Conservation (phyloP, 176 grass and related monocot genomes). For the Bromus sterilis region DNA sequence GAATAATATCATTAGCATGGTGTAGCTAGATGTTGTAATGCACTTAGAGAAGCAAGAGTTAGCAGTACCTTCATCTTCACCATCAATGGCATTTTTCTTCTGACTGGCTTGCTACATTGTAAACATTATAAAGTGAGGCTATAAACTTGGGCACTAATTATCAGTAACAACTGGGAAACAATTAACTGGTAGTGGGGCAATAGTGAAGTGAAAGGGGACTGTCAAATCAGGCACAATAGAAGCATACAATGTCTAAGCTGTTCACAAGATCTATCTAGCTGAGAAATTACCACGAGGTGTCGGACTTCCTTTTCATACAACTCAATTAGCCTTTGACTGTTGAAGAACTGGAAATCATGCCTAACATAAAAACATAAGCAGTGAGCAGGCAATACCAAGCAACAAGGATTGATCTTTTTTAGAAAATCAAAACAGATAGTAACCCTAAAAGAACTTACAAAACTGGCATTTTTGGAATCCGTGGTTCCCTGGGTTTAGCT, state of each 20-base stretch:
- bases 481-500: constrained; percentile 80
- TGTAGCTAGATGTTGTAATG: constrained; percentile 8
- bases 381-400: constrained; percentile 1
- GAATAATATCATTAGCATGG: constrained; percentile 24
- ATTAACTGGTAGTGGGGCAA: neutral
- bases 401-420: neutral
- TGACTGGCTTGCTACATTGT: constrained; percentile 72
- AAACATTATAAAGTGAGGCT: constrained; percentile 20
- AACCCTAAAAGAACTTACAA: constrained; percentile 43
- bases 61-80: constrained; percentile 83
- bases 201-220: neutral
- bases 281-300: constrained; percentile 74
- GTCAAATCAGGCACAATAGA: neutral
- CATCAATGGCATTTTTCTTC: constrained; percentile 93
- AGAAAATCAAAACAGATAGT: neutral
- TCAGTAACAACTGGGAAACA: neutral
- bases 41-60: neutral
- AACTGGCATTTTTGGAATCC: constrained; percentile 92
- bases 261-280: neutral
- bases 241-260: neutral
- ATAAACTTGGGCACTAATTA: constrained; percentile 18
- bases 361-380: constrained; percentile 21
- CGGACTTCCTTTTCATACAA: constrained; percentile 99
- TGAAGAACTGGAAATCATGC: constrained; percentile 99
- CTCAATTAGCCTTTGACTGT: constrained; percentile 85